A percentile compares a stretch with the other conserved stretches of the same genome.
phyloP scores from a whole-genome alignment of 2,329 filamentous ascomycete genomes.

The Podosphaera aphanis region DNA sequence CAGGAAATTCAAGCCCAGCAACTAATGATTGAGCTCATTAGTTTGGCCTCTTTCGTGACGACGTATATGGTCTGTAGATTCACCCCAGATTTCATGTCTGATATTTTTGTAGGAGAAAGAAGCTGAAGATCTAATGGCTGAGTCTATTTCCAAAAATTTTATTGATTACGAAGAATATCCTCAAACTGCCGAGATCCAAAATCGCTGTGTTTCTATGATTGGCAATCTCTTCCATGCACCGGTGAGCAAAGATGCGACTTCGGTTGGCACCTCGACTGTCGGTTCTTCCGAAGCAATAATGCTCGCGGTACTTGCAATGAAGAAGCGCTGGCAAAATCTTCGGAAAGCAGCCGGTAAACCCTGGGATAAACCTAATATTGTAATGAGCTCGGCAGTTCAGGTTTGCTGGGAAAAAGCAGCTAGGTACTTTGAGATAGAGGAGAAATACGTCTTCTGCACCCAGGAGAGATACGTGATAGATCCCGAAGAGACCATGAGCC shows the following conservation, averaged over 20 bases:
- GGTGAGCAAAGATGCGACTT: conserved; percentile 28
- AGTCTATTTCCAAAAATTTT: conserved; percentile 86
- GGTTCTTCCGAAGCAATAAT: conserved; percentile 80
- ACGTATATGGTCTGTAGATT: conserved; percentile 59
- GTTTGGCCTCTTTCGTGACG: conserved; percentile 61
- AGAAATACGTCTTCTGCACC: conserved; percentile 51
- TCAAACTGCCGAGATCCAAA: conserved; percentile 65
- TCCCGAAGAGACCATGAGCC: conserved; percentile 32
- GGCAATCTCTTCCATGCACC: conserved; percentile 72
- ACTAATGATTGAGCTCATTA: conserved; percentile 5
- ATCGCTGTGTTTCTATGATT: conserved; percentile 81
- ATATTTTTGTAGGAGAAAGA: conserved; percentile 50
- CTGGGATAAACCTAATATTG: conserved; percentile 58
- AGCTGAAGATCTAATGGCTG: conserved; percentile 84
- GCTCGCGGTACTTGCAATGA: conserved; percentile 72
- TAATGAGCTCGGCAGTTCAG: conserved; percentile 92
- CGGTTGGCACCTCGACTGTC: conserved; percentile 70
- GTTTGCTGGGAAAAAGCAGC: conserved; percentile 92
- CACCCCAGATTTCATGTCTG: neutral
- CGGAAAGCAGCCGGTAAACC: conserved; percentile 65
- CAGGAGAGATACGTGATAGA: conserved; percentile 39
- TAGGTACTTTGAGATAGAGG: conserved; percentile 79
- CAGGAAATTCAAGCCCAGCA: neutral
- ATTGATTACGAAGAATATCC: conserved; percentile 76
- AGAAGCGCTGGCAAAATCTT: conserved; percentile 78